These are phyloP conservation scores for Saccharomyces hybrid DNA, from an alignment of 1,139 yeast genomes.

Conservation along the genomic window DNA sequence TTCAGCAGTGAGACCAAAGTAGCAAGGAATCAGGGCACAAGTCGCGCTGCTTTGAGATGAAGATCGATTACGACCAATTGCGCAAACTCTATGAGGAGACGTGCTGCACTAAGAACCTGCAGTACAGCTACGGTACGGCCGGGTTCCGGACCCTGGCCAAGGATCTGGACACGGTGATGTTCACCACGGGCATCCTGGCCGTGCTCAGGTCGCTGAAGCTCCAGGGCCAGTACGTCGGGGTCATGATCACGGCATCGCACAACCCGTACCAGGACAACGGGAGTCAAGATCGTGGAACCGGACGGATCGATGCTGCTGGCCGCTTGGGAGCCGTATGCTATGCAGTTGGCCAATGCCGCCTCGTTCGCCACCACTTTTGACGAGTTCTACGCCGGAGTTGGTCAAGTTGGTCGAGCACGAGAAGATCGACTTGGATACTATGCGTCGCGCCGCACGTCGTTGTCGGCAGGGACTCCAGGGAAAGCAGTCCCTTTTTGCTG, in stretches of 20 bases:
- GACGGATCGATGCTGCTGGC: conserved; percentile 85
- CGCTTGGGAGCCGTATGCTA: conserved; percentile 79
- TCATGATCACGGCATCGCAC: conserved; percentile 96
- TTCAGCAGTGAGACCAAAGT: conserved; percentile 4
- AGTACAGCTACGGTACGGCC: conserved; percentile 83
- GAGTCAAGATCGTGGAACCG: conserved; percentile 94
- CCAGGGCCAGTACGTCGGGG: conserved; percentile 54
- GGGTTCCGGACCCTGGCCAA: conserved; percentile 82
- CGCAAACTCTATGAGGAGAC: conserved; percentile 8
- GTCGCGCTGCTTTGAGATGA: conserved; percentile 2
- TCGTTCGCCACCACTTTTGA: conserved; percentile 18
- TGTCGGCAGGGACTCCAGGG: conserved; percentile 69
- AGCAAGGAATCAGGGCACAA: background rate
- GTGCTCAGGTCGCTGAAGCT: conserved; percentile 67
- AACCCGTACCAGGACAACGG: conserved; percentile 95
- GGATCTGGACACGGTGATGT: conserved; percentile 72
- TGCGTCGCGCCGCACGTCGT: conserved; percentile 37
- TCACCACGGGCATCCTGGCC: conserved; percentile 78
- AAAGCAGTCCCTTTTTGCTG: conserved; percentile 63
- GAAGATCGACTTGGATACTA: conserved; percentile 33
- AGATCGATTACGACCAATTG: conserved; percentile 3
- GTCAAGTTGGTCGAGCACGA: conserved; percentile 26
- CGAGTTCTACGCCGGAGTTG: conserved; percentile 28
- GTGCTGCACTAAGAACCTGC: conserved; percentile 35
- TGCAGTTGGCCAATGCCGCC: conserved; percentile 65